Evolutionary conservation across 768 basidiomycete genomes (phyloP).

Genomic region (Boletus subcaerulescens): DNA sequence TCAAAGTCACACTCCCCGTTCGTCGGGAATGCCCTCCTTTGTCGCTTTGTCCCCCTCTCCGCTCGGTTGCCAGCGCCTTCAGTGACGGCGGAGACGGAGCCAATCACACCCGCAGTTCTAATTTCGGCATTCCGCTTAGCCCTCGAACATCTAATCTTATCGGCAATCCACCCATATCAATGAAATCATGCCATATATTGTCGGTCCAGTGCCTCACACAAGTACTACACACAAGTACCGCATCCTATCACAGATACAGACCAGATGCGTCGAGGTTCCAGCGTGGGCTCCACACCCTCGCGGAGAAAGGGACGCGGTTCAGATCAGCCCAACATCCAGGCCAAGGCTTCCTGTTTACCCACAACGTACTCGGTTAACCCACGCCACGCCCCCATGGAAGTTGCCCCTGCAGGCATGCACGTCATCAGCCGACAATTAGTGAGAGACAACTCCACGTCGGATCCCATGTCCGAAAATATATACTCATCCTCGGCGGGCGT

Average conservation of each 20-base stretch:
- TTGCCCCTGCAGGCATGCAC: conserved; percentile 15
- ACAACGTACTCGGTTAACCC: conserved; percentile 29
- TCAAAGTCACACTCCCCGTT: too few relatives aligned
- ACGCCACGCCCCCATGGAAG: conserved; percentile 17
- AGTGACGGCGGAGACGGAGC: not conserved
- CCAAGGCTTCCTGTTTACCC: conserved; percentile 14
- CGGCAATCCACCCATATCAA: conserved; percentile 11
- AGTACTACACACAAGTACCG: not conserved
- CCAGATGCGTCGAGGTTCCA: conserved; percentile 27
- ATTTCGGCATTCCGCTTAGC: conserved; percentile 11
- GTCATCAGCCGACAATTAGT: conserved; percentile 16
- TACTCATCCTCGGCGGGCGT: not conserved
- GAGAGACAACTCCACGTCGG: conserved; percentile 13
- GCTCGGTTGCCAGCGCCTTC: not conserved
- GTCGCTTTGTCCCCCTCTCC: conserved; percentile 1
- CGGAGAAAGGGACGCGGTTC: conserved; percentile 14
- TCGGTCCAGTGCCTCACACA: conserved; percentile 5
- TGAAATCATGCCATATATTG: conserved; percentile 13
- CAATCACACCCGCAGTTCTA: not conserved
- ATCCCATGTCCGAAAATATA: conserved; percentile 16
- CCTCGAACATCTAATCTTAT: conserved; percentile 31
- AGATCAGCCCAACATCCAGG: conserved; percentile 12
- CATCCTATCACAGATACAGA: conserved; percentile 20
- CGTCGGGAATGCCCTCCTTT: not conserved
- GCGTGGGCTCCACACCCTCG: conserved; percentile 30